phyloP scores from a whole-genome alignment of 2,329 filamentous ascomycete genomes.

The Emergomyces africanus region DNA sequence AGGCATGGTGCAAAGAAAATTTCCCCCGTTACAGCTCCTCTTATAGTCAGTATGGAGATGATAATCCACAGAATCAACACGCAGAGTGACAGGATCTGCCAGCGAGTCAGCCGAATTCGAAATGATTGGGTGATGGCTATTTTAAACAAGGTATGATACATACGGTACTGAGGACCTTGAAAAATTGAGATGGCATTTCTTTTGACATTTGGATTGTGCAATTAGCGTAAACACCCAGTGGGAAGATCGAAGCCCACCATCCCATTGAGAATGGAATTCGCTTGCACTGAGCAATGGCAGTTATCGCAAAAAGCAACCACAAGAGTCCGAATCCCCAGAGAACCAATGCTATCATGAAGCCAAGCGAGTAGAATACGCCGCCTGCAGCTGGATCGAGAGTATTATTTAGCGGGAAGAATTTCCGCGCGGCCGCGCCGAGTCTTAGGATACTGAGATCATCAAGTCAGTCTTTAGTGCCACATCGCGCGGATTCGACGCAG shows the following conservation, averaged over 20 bases:
- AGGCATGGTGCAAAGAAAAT: constrained; percentile 45
- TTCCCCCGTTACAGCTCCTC: constrained; percentile 35
- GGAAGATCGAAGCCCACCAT: constrained; percentile 51
- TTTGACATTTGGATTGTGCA: constrained; percentile 32
- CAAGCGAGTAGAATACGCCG: constrained; percentile 22
- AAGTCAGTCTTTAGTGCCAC: neutral
- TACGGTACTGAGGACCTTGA: constrained; percentile 42
- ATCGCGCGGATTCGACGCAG: neutral
- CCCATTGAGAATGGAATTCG: constrained; percentile 49
- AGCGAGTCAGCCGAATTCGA: neutral
- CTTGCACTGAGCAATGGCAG: constrained; percentile 21
- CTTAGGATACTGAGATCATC: constrained; percentile 32
- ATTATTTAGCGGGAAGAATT: constrained; percentile 22
- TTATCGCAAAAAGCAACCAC: constrained; percentile 29
- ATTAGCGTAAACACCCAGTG: constrained; percentile 43
- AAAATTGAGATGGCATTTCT: constrained; percentile 44
- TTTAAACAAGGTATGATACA: constrained; percentile 7
- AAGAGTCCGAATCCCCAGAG: constrained; percentile 29
- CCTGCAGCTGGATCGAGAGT: constrained; percentile 21
- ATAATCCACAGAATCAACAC: constrained; percentile 46
- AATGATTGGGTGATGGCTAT: neutral
- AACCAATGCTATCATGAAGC: constrained; percentile 25
- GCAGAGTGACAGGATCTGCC: constrained; percentile 35
- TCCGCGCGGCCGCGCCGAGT: constrained; percentile 35
- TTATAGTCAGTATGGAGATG: constrained; percentile 38